Base-by-base conservation (phyloP, 345 rosid species). In the Eucalyptus pumila region DNA sequence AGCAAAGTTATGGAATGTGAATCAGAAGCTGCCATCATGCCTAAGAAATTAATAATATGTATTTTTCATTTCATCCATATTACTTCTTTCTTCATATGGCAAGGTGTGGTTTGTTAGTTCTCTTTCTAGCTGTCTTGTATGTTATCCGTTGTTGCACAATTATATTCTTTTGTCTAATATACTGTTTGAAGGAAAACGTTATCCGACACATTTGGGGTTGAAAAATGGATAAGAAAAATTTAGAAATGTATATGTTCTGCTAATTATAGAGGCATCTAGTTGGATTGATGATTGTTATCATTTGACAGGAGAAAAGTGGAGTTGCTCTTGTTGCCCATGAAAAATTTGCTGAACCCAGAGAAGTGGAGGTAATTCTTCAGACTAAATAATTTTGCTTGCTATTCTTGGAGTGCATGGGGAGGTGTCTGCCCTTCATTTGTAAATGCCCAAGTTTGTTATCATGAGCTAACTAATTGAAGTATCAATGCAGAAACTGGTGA, bases 311-410 rank as follows among this genome's bases (percentile, higher is more conserved):
- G 85, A 97, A 96, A 91, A 97, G 99, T 92, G 95, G 95, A 14
- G 95, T 91, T 24, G 91, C 96, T 47, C 97, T 97, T 72, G 97
- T 95, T 85, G 99, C 99, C 54, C 94, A 93, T 72, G 99, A 96
- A 91, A 97, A 96, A 85, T 95, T 93, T 92, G 56, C 97, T 47
- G 96, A 97, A 93, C 99, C 98, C 27, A 95, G 92, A 91, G 99
- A 96, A 94, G 96, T 97, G 86, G 99, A 97, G 98, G 99, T 96
- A 93, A 54, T 86, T 47, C 60, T 88, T 72, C 88, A 47, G 83
- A 37, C 27, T 76, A 76, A 2, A 11, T 21, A 21, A 76, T 40
- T 76, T 21, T 76, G 83, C 81, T 76, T 21, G 47, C 47, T 21
- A 37, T 76, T 72, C 45, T 72, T 76, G 45, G 14, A 76, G 14